phyloP scores from a whole-genome alignment of 1,284 basidiomycete species.

The Apiotrichum porosum region DNA sequence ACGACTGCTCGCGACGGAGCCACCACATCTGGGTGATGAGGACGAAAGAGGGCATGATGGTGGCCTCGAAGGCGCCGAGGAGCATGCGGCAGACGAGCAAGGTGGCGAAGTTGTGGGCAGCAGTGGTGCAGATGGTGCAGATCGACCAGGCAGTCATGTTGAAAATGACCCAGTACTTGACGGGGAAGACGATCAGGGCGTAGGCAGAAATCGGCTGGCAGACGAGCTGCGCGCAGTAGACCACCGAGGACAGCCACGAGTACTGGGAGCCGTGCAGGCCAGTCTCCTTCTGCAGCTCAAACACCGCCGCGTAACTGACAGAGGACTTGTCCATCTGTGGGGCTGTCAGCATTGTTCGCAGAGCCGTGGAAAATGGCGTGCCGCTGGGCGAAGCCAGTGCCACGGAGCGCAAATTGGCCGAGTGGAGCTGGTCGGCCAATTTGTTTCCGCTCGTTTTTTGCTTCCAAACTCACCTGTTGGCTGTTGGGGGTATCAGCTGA shows the following conservation, averaged over 20 bases:
- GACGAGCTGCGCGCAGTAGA: conserved; percentile 25
- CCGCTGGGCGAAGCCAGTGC: conserved; percentile 31
- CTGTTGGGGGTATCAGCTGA: not conserved
- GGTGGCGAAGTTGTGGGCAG: conserved; percentile 33
- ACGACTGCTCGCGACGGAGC: conserved; percentile 39
- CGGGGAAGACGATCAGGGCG: conserved; percentile 25
- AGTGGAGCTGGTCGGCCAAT: conserved; percentile 17
- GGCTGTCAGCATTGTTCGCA: conserved; percentile 43
- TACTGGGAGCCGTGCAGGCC: conserved; percentile 20
- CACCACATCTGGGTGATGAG: conserved; percentile 39
- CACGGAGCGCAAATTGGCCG: no score
- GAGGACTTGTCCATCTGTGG: conserved; percentile 44
- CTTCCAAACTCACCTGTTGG: conserved; percentile 5
- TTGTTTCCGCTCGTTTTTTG: conserved; percentile 5
- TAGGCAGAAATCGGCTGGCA: conserved; percentile 22
- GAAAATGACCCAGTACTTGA: conserved; percentile 16
- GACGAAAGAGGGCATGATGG: conserved; percentile 14
- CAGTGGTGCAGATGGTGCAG: conserved; percentile 33
- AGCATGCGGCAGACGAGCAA: conserved; percentile 36
- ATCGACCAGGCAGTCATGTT: conserved; percentile 23
- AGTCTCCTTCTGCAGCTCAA: conserved; percentile 19
- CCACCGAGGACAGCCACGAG: conserved; percentile 22
- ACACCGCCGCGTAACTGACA: conserved; percentile 45
- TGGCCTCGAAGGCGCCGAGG: conserved; percentile 34
- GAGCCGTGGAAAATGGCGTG: conserved; percentile 31